A percentile compares a stretch with the other conserved stretches of the same genome.
phyloP scores from a whole-genome alignment of 2,329 filamentous ascomycete species.

The Colletotrichum orbiculare region DNA sequence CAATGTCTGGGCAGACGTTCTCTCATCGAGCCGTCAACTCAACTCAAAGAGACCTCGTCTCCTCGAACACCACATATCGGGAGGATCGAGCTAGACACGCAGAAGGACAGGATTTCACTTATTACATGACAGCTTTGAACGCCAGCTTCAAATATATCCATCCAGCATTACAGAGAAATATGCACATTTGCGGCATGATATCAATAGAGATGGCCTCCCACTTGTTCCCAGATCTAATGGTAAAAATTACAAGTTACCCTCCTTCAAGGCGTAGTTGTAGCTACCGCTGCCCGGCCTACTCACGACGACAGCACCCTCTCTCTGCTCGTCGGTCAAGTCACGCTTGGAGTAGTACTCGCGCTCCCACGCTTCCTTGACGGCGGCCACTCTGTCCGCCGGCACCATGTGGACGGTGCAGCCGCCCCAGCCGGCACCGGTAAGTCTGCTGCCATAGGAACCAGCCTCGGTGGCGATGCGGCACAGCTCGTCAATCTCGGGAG shows the following conservation, averaged over 20 bases:
- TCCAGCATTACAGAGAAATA: not conserved
- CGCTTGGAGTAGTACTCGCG: slow-evolving; percentile 84
- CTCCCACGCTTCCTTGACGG: slow-evolving; percentile 81
- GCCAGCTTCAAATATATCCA: no score
- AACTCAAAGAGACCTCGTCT: no score
- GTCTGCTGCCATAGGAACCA: slow-evolving; percentile 84
- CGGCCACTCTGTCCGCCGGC: slow-evolving; percentile 82
- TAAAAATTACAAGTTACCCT: slow-evolving; percentile 33
- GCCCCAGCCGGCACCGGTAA: slow-evolving; percentile 97
- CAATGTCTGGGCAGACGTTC: no score
- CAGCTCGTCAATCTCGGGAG: slow-evolving; percentile 89
- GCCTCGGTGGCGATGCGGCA: slow-evolving; percentile 82
- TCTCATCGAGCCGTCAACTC: no score
- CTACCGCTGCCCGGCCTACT: slow-evolving; percentile 86
- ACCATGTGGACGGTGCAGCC: slow-evolving; percentile 96
- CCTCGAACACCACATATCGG: no score
- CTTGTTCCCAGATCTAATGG: not conserved
- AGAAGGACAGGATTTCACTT: no score
- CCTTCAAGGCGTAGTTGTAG: slow-evolving; percentile 59
- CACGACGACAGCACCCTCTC: slow-evolving; percentile 84
- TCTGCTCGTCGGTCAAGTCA: slow-evolving; percentile 74
- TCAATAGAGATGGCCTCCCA: not conserved
- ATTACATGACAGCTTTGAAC: no score
- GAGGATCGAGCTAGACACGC: no score
- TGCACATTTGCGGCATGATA: not conserved